Evolutionary conservation across 176 grass and related monocot species (phyloP).

Genomic region (Panicum miliaceum): DNA sequence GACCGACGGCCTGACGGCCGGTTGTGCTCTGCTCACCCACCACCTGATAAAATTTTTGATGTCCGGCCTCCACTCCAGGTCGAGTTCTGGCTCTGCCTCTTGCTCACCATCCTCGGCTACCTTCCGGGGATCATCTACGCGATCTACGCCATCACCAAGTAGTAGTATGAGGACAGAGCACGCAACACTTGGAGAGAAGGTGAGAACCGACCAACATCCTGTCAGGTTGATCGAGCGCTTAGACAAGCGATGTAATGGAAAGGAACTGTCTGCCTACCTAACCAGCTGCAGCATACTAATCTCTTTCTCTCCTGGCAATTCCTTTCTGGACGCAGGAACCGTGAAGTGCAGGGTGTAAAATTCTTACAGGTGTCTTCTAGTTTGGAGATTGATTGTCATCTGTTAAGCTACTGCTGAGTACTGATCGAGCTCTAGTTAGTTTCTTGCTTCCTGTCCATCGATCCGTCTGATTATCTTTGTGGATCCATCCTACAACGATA

Average conservation of each 20-base stretch:
- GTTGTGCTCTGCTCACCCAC: no score
- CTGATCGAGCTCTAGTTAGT: background rate
- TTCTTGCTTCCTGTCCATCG: background rate
- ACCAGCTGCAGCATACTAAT: background rate
- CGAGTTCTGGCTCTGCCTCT: slow-evolving; percentile 45
- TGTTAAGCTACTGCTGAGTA: background rate
- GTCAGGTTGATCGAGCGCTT: background rate
- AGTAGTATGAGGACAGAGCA: background rate
- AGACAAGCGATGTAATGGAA: background rate
- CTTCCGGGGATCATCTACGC: slow-evolving; percentile 41
- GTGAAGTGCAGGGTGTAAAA: background rate
- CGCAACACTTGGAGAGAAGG: background rate
- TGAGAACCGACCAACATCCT: background rate
- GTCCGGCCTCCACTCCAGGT: background rate
- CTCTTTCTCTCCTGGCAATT: background rate
- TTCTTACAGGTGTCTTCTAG: background rate
- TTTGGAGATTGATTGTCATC: background rate
- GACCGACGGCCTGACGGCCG: background rate
- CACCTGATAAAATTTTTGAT: no score
- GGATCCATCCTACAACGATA: background rate
- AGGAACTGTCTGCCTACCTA: background rate
- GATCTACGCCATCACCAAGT: slow-evolving; percentile 44
- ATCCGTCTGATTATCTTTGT: background rate
- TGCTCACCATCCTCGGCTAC: slow-evolving; percentile 43
- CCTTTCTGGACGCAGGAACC: background rate